Evolutionary conservation across 768 basidiomycete species (phyloP), one percentile per base, ranked within the genome.

Genomic region (Boletus edulis): DNA sequence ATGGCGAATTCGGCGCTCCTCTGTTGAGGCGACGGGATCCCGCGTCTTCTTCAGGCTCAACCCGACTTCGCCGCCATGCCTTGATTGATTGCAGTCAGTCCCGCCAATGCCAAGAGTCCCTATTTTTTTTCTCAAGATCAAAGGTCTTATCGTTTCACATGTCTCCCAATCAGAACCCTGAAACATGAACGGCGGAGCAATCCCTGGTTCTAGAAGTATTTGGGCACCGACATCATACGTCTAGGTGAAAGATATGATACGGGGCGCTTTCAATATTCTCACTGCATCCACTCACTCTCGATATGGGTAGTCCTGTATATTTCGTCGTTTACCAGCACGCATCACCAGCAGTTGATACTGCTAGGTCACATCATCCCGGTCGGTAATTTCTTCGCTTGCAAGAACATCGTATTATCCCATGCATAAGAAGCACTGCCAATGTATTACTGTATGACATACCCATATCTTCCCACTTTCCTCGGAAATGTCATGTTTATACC

Each of bases 401-500:
- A 40, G 32, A 37, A 34, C 7, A 8, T 49, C 17, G 5, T 45
- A 50, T 45, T 24, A 49, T 43, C 49, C 37, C 49, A 41, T 45
- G 14, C 8, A 52, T 47, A 5, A 46, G 27, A 38, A 54, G 24
- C 34, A 51, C 15, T 37, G 27, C n/a, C 11, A 42, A 22, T 45
- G 32, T 43, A 43, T 13, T 18, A 29, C 29, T 29, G 29, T 17
- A 43, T 22, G 43, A 35, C 32, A 43, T 29, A 29, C 29, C 29
- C 29, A 37, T 32, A 27, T 31, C 17, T 46, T 15, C 46, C 9
- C 29, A 49, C 46, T 6, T 6, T 46, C 56, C 52, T 67, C 60
- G 60, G 62, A 65, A 56, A 57, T 67, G 32, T 46, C n/a, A 35
- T 17, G 24, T 24, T 31, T 35, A 9, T 31, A 37, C 6, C 44